A percentile compares a stretch with the other conserved stretches of the same genome.
Conservation (phyloP, 2,329 filamentous ascomycete species). For the Apiospora aurea region DNA sequence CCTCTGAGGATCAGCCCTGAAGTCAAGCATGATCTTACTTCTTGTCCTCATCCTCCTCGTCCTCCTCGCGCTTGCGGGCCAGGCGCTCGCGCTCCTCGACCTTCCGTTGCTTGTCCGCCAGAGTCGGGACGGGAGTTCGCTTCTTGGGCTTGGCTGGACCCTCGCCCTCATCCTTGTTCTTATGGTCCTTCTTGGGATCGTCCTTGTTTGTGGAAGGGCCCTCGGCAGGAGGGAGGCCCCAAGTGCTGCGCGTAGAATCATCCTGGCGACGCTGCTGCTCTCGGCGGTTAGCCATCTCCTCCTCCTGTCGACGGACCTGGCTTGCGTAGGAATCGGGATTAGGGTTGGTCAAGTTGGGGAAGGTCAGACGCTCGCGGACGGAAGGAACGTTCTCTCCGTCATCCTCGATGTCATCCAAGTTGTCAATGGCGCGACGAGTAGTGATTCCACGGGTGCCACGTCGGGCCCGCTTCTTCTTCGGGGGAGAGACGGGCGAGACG, state of each 20-base stretch:
- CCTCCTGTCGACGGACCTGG: too few relatives aligned
- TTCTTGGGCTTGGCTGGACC: too few relatives aligned
- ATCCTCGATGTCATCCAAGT: not conserved
- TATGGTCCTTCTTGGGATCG: too few relatives aligned
- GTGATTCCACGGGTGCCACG: not conserved
- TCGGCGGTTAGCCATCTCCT: too few relatives aligned
- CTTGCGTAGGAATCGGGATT: too few relatives aligned
- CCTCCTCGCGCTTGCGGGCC: not conserved
- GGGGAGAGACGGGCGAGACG: not conserved
- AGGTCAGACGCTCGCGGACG: too few relatives aligned
- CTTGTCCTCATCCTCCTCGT: not conserved
- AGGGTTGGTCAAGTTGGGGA: not conserved
- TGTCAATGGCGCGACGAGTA: too few relatives aligned
- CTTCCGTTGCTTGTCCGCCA: not conserved
- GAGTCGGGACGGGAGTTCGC: not conserved
- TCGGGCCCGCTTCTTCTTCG: not conserved
- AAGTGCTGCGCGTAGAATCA: too few relatives aligned
- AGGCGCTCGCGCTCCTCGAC: not conserved
- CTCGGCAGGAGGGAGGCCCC: too few relatives aligned
- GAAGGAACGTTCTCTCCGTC: not conserved
- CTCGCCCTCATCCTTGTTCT: too few relatives aligned
- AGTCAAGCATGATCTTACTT: not conserved
- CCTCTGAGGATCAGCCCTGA: not conserved
- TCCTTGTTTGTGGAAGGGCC: too few relatives aligned
- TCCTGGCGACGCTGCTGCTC: not conserved